These are phyloP conservation scores for Xylaria polymorpha DNA, from an alignment of 2,329 filamentous ascomycete genomes.

Conservation along the genomic window DNA sequence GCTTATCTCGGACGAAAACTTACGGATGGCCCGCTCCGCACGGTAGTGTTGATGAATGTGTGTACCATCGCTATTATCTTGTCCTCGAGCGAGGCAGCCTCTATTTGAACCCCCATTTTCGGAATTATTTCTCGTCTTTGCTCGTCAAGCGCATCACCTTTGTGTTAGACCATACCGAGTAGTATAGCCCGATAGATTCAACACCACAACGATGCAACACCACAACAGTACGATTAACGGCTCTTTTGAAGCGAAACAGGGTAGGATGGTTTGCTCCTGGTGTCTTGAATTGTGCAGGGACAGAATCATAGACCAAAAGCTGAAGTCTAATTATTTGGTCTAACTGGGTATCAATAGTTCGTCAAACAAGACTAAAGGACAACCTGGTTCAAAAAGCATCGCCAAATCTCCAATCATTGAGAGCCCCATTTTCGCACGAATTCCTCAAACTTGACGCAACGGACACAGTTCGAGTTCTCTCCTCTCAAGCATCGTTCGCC, in stretches of 20 bases:
- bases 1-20: background rate
- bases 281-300: background rate
- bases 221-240: background rate
- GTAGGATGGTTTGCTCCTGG: background rate
- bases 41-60: constrained; percentile 10
- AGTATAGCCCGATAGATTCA: background rate
- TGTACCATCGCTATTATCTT: constrained; percentile 17
- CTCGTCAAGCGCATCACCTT: background rate
- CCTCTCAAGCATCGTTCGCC: constrained; percentile 25
- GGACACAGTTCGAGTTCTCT: constrained; percentile 29
- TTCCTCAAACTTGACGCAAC: constrained; percentile 39
- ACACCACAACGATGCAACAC: background rate
- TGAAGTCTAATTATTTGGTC: constrained; percentile 21
- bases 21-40: constrained; percentile 17
- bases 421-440: constrained; percentile 44
- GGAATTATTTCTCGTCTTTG: background rate
- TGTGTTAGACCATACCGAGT: background rate
- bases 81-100: constrained; percentile 2
- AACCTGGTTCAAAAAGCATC: background rate
- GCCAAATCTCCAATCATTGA: constrained; percentile 12
- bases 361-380: constrained; percentile 15
- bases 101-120: background rate
- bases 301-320: background rate
- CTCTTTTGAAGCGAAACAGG: too few relatives aligned
- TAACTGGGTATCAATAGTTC: constrained; percentile 32